Conservation (phyloP, 176 grass and related monocot genomes). For the Hsuehochloa calcarea region DNA sequence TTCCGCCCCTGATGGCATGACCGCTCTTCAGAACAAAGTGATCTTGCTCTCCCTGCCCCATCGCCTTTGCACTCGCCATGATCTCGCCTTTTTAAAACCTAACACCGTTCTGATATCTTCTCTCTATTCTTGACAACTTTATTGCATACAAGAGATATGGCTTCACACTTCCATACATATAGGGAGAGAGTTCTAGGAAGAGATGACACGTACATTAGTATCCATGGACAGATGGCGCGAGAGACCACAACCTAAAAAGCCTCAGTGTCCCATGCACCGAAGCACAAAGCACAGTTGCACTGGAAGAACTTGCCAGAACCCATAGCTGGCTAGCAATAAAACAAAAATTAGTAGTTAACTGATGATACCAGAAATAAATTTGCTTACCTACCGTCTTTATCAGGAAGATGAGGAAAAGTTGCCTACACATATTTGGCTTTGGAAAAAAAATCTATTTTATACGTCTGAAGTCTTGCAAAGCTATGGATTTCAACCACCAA, state of each 20-base stretch:
- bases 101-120: neutral
- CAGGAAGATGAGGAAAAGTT: neutral
- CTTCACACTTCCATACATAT: conserved; percentile 13
- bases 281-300: conserved; percentile 31
- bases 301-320: conserved; percentile 38
- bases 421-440: neutral
- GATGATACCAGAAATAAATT: conserved; percentile 11
- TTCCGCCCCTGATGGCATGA: conserved; percentile 28
- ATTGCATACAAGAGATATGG: neutral
- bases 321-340: conserved; percentile 30
- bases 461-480: no score
- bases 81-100: neutral
- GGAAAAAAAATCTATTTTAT: no score
- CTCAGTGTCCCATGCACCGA: neutral
- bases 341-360: neutral
- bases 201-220: conserved; percentile 35
- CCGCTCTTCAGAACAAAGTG: conserved; percentile 59
- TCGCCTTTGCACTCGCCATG: conserved; percentile 58
- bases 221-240: conserved; percentile 42
- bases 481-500: no score
- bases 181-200: neutral
- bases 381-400: conserved; percentile 24
- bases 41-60: conserved; percentile 30
- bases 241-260: neutral
- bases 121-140: neutral